Evolutionary conservation across 176 grass and related monocot species (phyloP).

Genomic region (Typha latifolia): DNA sequence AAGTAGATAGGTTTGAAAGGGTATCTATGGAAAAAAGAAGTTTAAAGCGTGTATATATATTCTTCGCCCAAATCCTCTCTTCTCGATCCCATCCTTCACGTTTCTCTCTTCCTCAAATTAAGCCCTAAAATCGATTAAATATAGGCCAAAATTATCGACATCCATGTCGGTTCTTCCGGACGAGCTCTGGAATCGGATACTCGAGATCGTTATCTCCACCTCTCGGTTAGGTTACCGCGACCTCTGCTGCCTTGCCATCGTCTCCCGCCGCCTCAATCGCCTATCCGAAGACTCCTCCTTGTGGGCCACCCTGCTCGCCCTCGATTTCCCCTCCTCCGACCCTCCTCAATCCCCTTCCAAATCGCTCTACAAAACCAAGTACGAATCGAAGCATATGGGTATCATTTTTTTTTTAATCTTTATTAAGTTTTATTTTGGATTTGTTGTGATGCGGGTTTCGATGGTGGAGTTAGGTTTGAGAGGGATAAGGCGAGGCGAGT

Average conservation of each 20-base stretch:
- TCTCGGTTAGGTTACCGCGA: slow-evolving; percentile 60
- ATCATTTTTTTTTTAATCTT: background rate
- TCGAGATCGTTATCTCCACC: slow-evolving; percentile 57
- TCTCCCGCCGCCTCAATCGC: slow-evolving; percentile 60
- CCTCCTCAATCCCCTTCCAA: slow-evolving; percentile 42
- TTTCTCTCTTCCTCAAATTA: no score
- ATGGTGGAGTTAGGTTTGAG: slow-evolving; percentile 50
- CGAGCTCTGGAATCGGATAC: slow-evolving; percentile 69
- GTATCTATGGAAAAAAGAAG: no score
- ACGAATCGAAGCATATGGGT: background rate
- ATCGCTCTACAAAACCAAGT: slow-evolving; percentile 73
- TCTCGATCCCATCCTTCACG: no score
- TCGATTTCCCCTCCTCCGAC: slow-evolving; percentile 45
- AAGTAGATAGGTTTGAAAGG: no score
- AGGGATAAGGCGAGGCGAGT: slow-evolving; percentile 53
- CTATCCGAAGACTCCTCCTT: slow-evolving; percentile 48
- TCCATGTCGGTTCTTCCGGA: slow-evolving; percentile 49
- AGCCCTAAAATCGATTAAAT: no score
- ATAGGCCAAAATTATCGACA: no score
- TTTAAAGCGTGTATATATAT: no score
- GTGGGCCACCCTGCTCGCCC: slow-evolving; percentile 56
- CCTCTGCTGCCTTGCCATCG: slow-evolving; percentile 75
- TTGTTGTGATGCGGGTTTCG: background rate
- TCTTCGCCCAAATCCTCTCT: no score
- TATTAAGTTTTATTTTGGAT: background rate